A percentile compares a stretch with the other conserved stretches of the same genome.
Conservation (phyloP, 2,329 filamentous ascomycete species). For the Sclerotinia trifoliorum region DNA sequence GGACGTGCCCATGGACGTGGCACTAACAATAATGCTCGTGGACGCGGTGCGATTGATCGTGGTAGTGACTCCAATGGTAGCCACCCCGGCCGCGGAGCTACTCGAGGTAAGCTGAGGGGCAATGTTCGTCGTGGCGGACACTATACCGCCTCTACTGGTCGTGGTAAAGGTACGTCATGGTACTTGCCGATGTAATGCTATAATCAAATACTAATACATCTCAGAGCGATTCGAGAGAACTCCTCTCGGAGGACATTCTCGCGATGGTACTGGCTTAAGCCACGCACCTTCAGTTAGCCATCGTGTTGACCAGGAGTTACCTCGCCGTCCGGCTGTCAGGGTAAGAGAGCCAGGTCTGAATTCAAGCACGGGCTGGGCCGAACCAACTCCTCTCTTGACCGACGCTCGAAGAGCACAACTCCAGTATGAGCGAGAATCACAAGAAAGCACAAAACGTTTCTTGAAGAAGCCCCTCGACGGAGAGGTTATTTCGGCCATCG, state of each 20-base stretch:
- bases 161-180: slow-evolving; percentile 4
- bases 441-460: not conserved
- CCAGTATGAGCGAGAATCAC: not conserved
- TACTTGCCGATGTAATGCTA: not conserved
- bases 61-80: not conserved
- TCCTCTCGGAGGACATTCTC: slow-evolving; percentile 6
- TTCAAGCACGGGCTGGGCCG: slow-evolving; percentile 13
- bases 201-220: not conserved
- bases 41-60: not conserved
- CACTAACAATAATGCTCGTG: not conserved
- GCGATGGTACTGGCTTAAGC: not conserved
- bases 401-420: not conserved
- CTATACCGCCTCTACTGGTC: not conserved
- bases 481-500: slow-evolving; percentile 8
- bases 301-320: not conserved
- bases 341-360: not conserved
- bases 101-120: slow-evolving; percentile 6
- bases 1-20: not conserved
- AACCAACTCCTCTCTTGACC: slow-evolving; percentile 7
- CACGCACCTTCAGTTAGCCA: not conserved
- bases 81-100: not conserved
- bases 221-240: not conserved
- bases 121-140: not conserved
- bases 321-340: not conserved
- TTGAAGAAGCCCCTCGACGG: not conserved